A percentile compares a stretch with the other conserved stretches of the same genome.
These are phyloP conservation scores for Pythium rishiriense DNA, from an alignment of 352 stramenopile species.

Conservation along the genomic window DNA sequence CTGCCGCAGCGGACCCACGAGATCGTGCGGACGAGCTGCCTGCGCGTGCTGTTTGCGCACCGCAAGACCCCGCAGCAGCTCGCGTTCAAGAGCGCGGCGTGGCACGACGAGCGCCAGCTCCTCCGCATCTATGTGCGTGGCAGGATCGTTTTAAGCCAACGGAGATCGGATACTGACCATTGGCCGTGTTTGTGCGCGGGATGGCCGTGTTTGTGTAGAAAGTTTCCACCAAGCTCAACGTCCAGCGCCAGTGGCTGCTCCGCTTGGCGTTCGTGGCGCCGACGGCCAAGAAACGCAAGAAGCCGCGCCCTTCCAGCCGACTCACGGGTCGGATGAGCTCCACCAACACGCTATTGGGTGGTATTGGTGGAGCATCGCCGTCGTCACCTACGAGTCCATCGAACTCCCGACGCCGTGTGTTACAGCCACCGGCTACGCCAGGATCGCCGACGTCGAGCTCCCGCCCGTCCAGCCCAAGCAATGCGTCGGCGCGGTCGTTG, in stretches of 20 bases:
- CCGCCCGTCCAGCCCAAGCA: slow-evolving; percentile 4
- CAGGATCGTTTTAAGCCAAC: background rate
- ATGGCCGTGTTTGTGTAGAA: slow-evolving; percentile 11
- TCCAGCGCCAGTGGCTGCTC: slow-evolving; percentile 20
- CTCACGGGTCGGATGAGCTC: background rate
- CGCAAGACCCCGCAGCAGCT: slow-evolving; percentile 37
- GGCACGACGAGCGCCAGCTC: slow-evolving; percentile 49
- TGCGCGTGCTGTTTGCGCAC: slow-evolving; percentile 40
- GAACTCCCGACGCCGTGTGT: slow-evolving; percentile 2
- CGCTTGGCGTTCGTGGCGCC: slow-evolving; percentile 1
- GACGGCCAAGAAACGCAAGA: slow-evolving; percentile 6
- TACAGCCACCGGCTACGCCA: background rate
- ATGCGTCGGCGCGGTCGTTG: background rate
- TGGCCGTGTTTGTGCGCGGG: background rate
- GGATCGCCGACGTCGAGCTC: background rate
- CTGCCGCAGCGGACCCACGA: slow-evolving; percentile 33
- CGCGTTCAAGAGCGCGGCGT: slow-evolving; percentile 47
- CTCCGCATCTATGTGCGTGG: slow-evolving; percentile 50
- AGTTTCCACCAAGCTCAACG: slow-evolving; percentile 23
- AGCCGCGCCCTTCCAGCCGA: background rate
- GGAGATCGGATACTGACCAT: too few relatives aligned
- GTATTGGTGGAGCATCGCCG: background rate
- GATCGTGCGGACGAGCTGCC: slow-evolving; percentile 23
- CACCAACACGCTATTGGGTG: background rate
- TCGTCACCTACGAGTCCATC: slow-evolving; percentile 2